Conservation (phyloP, 257 asterid genomes). For the Solanum rostratum region DNA sequence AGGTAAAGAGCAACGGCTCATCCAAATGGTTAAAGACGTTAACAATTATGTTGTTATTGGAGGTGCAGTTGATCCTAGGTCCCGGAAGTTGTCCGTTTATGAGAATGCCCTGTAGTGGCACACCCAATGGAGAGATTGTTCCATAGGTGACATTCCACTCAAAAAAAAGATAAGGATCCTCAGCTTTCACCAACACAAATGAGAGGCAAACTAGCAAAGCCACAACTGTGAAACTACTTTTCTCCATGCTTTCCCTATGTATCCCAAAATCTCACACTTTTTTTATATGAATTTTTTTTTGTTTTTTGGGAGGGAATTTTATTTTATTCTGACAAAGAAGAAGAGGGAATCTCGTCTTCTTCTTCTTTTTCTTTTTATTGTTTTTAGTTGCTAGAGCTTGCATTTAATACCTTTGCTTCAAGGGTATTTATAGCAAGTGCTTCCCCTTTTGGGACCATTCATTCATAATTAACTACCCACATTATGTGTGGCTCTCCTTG, state of each 20-base stretch:
- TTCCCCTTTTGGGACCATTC: not conserved
- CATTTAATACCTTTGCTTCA: not conserved
- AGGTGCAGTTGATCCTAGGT: not conserved
- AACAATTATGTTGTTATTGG: not conserved
- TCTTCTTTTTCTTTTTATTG: not conserved
- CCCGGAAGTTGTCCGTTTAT: conserved; percentile 2
- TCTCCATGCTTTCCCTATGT: not conserved
- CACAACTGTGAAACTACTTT: not conserved
- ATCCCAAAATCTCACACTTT: too few relatives aligned
- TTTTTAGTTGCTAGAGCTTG: not conserved
- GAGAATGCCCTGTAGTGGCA: conserved; percentile 2
- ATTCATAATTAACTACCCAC: not conserved
- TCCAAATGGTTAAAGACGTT: not conserved
- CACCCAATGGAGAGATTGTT: conserved; percentile 4
- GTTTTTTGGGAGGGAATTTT: not conserved
- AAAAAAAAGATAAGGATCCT: not conserved
- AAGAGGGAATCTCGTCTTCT: not conserved
- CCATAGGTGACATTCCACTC: conserved; percentile 5
- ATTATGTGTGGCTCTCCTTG: not conserved
- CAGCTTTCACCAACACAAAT: not conserved
- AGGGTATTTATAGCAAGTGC: not conserved
- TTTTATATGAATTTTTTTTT: not conserved
- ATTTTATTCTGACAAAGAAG: not conserved
- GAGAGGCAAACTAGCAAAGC: not conserved
- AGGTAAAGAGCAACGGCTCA: not conserved